Percentiles rank a stretch among this genome's conserved stretches.
These are phyloP conservation scores for Posidonia australis DNA, from an alignment of 106 monocot species.

Conservation along the genomic window DNA sequence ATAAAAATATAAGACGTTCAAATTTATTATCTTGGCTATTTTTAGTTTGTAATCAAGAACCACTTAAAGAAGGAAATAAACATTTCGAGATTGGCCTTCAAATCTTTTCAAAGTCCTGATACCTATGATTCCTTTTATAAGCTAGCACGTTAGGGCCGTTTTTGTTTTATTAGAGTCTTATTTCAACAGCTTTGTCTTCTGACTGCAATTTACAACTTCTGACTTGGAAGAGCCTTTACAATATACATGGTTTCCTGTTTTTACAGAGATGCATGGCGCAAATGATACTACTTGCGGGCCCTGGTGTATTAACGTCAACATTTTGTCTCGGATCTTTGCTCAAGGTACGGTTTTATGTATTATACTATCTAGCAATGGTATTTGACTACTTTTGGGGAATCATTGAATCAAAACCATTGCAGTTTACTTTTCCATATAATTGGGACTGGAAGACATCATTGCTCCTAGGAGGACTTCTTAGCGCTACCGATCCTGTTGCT, in stretches of 20 bases:
- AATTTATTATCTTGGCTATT: too few species aligned
- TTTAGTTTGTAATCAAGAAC: too few species aligned
- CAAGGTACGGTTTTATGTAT: constrained; percentile 39
- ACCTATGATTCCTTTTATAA: too few species aligned
- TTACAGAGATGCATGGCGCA: constrained; percentile 79
- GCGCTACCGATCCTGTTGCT: constrained; percentile 99
- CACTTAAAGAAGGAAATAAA: too few species aligned
- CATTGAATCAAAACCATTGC: constrained; percentile 2
- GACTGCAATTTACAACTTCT: too few species aligned
- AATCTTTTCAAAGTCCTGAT: too few species aligned
- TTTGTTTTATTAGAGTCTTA: too few species aligned
- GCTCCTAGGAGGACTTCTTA: constrained; percentile 88
- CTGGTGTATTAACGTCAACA: constrained; percentile 90
- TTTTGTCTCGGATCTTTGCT: constrained; percentile 66
- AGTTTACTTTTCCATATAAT: constrained; percentile 77
- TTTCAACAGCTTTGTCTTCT: too few species aligned
- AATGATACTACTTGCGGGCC: constrained; percentile 94
- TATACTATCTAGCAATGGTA: background rate
- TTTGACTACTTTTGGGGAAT: background rate
- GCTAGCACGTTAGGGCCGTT: too few species aligned
- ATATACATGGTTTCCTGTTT: background rate
- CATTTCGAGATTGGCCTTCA: too few species aligned
- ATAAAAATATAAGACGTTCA: background rate
- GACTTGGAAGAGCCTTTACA: too few species aligned
- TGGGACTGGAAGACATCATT: constrained; percentile 95